Base-by-base conservation (phyloP, 169 alveolate species). In the Eimeria brunetti region DNA sequence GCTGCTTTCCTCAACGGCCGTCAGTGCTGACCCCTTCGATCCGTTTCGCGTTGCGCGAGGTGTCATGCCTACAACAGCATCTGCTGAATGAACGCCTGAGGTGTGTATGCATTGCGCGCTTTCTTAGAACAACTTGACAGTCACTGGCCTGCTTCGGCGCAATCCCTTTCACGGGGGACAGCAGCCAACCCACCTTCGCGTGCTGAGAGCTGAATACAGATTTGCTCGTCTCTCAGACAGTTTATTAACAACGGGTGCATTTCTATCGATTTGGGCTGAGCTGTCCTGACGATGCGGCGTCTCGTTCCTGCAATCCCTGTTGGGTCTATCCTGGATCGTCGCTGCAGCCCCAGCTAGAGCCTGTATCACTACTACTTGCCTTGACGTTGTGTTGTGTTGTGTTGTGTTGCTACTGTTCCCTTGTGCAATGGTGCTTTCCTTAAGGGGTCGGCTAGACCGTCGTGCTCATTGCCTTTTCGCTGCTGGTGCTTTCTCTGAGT, bases 171-270 rank as follows among this genome's bases (percentile, higher is more conserved):
- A 41, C n/a, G 78, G 38, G 71, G 64, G 7, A 38, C 69, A 69
- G 67, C 96, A 93, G 9, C 96, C 96, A 33, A 64, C 93, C 12
- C 69, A 71, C 56, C 38, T 92, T 22, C 90, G 96, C 27, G 96
- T 81, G 16, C 46, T 81, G n/a, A 60, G 73, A 9, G 46, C 73
- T 30, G 62, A 91, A 27, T 91, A 91, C 51, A 69, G 51, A 69
- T 60, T 60, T n/a, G 11, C 83, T 44, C n/a, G 24, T 11, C n/a
- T 58, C 0, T 38, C 49, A 6, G 49, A 18, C 44, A 71, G 94
- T 9, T n/a, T 46, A 75, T 18, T 75, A 7, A 33, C 85, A 75
- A 46, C 18, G 33, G 85, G 85, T 75, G 58, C 3, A 60, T 41
- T 1, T 24, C 22, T 14, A 33, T 36, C 11, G n/a, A 22, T 16